Conservation (phyloP, 2,329 filamentous ascomycete species). For the Claviceps africana region DNA sequence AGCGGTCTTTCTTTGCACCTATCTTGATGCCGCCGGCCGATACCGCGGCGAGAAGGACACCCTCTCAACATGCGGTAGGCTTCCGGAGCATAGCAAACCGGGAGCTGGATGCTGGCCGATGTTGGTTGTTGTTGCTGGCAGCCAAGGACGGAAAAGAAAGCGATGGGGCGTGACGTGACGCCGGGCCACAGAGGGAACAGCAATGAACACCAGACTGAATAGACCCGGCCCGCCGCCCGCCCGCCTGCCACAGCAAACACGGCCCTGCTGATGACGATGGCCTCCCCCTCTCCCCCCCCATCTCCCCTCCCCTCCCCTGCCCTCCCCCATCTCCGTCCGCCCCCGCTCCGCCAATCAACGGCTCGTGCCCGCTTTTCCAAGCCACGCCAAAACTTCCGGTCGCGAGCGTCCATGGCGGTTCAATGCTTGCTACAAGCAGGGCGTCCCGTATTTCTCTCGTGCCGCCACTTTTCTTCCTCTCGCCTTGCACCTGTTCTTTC, state of each 20-base stretch:
- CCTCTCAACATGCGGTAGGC: too few species aligned
- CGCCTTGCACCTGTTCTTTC: slow-evolving; percentile 5
- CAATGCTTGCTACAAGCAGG: background rate
- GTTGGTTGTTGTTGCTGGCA: too few species aligned
- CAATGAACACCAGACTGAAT: too few species aligned
- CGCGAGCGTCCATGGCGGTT: slow-evolving; percentile 8
- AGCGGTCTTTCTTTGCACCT: background rate
- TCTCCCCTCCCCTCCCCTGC: too few species aligned
- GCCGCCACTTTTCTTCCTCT: slow-evolving; percentile 6
- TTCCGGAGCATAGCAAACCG: background rate
- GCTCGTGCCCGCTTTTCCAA: slow-evolving; percentile 7
- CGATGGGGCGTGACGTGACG: slow-evolving; percentile 2
- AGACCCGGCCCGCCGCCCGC: too few species aligned
- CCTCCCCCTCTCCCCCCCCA: too few species aligned
- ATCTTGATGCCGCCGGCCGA: background rate
- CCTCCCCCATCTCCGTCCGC: too few species aligned
- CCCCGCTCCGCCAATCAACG: slow-evolving; percentile 6
- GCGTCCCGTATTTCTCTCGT: slow-evolving; percentile 5
- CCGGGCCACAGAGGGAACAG: too few species aligned
- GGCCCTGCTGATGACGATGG: too few species aligned
- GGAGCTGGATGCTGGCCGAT: too few species aligned
- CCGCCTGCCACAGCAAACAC: too few species aligned
- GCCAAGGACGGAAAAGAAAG: background rate
- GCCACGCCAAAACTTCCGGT: slow-evolving; percentile 9
- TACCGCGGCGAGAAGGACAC: background rate